Evolutionary conservation across 768 basidiomycete species (phyloP).

Genomic region (Podaxis sp.): DNA sequence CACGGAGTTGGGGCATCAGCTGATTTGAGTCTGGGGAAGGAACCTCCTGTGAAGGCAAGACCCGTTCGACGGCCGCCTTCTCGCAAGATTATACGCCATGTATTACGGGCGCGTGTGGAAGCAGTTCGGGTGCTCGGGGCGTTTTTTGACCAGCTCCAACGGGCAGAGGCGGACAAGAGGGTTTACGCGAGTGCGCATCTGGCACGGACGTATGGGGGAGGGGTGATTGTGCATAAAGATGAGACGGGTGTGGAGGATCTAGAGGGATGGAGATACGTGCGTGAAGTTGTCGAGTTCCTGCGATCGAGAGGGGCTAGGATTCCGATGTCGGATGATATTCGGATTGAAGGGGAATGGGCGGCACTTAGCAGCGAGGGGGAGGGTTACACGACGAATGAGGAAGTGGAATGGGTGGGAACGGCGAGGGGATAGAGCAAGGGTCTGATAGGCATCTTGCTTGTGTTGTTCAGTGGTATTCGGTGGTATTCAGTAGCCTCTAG

Average conservation of each 20-base stretch:
- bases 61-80: slow-evolving; percentile 58
- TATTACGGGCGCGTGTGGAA: slow-evolving; percentile 80
- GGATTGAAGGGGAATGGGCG: slow-evolving; percentile 66
- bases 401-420: slow-evolving; percentile 19
- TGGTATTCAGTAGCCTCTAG: background rate
- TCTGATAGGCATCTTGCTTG: background rate
- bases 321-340: slow-evolving; percentile 40
- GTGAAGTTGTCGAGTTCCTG: slow-evolving; percentile 73
- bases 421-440: background rate
- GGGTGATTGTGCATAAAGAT: slow-evolving; percentile 20
- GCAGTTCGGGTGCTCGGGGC: slow-evolving; percentile 71
- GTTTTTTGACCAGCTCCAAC: slow-evolving; percentile 65
- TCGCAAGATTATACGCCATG: slow-evolving; percentile 82
- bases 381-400: slow-evolving; percentile 28
- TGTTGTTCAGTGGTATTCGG: background rate
- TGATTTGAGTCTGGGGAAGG: slow-evolving; percentile 25
- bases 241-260: slow-evolving; percentile 14
- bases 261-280: slow-evolving; percentile 58
- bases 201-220: slow-evolving; percentile 47
- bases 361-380: slow-evolving; percentile 62
- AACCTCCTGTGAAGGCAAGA: slow-evolving; percentile 37
- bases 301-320: slow-evolving; percentile 70
- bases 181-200: slow-evolving; percentile 43
- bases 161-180: slow-evolving; percentile 30
- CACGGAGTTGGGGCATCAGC: slow-evolving; percentile 17